phyloP scores from a whole-genome alignment of 2,329 filamentous ascomycete genomes.

The Nothophaeocryptopus gaeumannii region DNA sequence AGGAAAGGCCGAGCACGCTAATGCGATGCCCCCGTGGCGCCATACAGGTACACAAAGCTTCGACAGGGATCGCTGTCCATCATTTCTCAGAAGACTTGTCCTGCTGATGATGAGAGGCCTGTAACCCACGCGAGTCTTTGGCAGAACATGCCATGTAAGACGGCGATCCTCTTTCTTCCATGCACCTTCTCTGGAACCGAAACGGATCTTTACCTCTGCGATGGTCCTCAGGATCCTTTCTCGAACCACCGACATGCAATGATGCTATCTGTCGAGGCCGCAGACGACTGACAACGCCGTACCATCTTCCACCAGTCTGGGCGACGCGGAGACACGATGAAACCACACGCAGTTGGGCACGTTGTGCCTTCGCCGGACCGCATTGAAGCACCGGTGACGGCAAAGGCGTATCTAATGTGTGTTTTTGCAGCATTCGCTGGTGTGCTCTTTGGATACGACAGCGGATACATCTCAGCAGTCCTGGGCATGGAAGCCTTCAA shows the following conservation, averaged over 20 bases:
- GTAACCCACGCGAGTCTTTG: too few species aligned
- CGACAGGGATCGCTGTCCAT: constrained; percentile 9
- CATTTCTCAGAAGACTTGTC: constrained; percentile 2
- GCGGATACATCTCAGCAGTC: constrained; percentile 55
- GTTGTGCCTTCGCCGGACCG: constrained; percentile 18
- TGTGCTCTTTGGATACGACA: constrained; percentile 61
- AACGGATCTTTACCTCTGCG: not conserved
- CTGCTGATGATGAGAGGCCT: not conserved
- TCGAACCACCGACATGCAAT: not conserved
- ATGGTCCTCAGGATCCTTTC: not conserved
- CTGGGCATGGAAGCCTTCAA: constrained; percentile 52
- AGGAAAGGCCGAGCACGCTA: not conserved
- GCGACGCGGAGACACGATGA: constrained; percentile 1
- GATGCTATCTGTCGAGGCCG: not conserved
- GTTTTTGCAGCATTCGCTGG: constrained; percentile 61
- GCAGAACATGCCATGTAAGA: constrained; percentile 1
- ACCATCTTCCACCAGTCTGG: not conserved
- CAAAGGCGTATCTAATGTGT: constrained; percentile 57
- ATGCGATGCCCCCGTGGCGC: constrained; percentile 7
- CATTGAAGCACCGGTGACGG: constrained; percentile 37
- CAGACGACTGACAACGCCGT: not conserved
- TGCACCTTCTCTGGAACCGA: not conserved
- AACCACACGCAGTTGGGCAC: not conserved
- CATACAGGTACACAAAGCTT: constrained; percentile 2
- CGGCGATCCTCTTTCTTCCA: not conserved